Conservation (phyloP, 2,329 filamentous ascomycete species). For the Xylariaceae sp. region DNA sequence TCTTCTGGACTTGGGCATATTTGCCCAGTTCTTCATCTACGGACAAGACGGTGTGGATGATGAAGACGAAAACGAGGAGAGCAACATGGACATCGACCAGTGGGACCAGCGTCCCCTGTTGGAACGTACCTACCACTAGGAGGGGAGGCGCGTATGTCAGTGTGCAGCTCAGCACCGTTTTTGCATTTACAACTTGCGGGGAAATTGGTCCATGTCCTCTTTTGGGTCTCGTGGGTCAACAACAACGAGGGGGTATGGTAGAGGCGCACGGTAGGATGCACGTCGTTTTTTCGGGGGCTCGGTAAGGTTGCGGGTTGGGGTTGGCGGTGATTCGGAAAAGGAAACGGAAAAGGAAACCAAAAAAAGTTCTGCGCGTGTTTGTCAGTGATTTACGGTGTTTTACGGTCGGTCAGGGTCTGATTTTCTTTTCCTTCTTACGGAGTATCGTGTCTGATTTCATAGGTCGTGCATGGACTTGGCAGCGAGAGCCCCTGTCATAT, state of each 20-base stretch:
- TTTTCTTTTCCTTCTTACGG: no score
- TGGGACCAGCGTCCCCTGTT: conserved; percentile 32
- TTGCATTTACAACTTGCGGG: background rate
- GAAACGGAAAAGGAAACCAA: no score
- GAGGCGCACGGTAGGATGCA: conserved; percentile 1
- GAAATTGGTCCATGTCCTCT: background rate
- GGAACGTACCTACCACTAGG: conserved; percentile 22
- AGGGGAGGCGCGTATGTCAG: background rate
- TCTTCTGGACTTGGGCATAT: conserved; percentile 77
- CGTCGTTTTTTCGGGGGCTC: background rate
- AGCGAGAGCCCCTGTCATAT: background rate
- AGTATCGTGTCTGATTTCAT: no score
- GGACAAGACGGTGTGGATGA: conserved; percentile 38
- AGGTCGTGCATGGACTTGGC: background rate
- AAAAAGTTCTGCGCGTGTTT: background rate
- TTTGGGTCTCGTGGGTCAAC: background rate
- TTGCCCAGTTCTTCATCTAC: conserved; percentile 89
- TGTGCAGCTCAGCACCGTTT: background rate
- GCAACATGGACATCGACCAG: conserved; percentile 21
- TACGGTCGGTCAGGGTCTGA: no score
- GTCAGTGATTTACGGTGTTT: background rate
- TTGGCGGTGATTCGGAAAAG: no score
- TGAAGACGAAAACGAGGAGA: conserved; percentile 27
- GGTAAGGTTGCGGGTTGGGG: background rate
- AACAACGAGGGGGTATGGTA: background rate